phyloP scores from a whole-genome alignment of 2,329 filamentous ascomycete genomes.

The Lachnellula cervina region DNA sequence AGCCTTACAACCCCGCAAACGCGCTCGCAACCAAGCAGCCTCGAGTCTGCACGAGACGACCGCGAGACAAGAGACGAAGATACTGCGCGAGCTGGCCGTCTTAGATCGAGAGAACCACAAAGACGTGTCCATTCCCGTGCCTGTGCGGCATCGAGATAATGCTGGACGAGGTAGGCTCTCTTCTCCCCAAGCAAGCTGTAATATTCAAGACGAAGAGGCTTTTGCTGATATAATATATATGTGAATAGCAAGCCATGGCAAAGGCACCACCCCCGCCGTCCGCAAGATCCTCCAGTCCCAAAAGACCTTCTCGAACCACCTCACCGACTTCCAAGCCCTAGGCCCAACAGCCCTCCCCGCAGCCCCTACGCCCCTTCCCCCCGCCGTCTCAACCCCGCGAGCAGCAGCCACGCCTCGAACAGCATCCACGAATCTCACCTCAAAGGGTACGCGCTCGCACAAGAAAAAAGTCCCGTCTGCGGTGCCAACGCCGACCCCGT shows the following conservation, averaged over 20 bases:
- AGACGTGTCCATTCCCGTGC: conserved; percentile 67
- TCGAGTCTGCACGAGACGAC: conserved; percentile 61
- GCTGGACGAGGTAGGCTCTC: conserved; percentile 35
- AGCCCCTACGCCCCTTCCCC: conserved; percentile 28
- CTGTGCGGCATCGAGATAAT: conserved; percentile 46
- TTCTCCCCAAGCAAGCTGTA: not conserved
- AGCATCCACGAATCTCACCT: conserved; percentile 14
- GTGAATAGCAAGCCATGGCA: conserved; percentile 26
- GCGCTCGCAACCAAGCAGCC: conserved; percentile 52
- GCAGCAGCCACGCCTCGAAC: conserved; percentile 6
- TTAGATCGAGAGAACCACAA: conserved; percentile 75
- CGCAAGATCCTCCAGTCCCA: conserved; percentile 74
- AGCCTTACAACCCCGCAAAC: conserved; percentile 57
- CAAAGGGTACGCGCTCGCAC: conserved; percentile 25
- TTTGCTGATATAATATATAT: not conserved
- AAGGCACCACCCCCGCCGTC: conserved; percentile 45
- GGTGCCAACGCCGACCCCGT: conserved; percentile 10
- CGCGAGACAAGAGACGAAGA: conserved; percentile 76
- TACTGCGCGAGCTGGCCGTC: conserved; percentile 74
- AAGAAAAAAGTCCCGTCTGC: conserved; percentile 27
- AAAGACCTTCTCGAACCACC: conserved; percentile 78
- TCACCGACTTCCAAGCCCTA: conserved; percentile 71
- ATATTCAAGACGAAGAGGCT: not conserved
- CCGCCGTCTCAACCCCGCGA: conserved; percentile 13
- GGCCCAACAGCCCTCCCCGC: conserved; percentile 35